These are phyloP conservation scores for Solanum sejunctum DNA, from an alignment of 257 asterid species.

Conservation along the genomic window DNA sequence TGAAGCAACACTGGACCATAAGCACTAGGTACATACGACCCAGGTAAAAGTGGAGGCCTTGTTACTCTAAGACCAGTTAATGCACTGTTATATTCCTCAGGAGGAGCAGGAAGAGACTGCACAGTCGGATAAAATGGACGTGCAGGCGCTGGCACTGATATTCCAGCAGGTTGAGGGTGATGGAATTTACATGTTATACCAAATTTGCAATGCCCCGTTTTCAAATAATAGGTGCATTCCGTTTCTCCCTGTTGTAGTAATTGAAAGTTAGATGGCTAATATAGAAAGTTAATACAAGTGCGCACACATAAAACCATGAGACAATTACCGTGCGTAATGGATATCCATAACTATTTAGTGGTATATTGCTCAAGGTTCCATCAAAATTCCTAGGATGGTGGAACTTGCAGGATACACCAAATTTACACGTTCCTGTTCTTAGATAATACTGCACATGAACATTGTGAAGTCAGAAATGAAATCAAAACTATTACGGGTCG, in stretches of 20 bases:
- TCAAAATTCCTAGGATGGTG: constrained; percentile 79
- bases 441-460: constrained; percentile 49
- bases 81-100: constrained; percentile 43
- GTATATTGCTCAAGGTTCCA: constrained; percentile 51
- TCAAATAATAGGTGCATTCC: constrained; percentile 95
- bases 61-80: constrained; percentile 37
- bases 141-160: constrained; percentile 59
- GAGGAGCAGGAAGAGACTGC: constrained; percentile 64
- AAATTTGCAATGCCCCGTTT: constrained; percentile 93
- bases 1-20: constrained; percentile 68
- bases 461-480: not conserved
- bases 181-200: constrained; percentile 83
- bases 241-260: constrained; percentile 52
- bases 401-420: constrained; percentile 74
- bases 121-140: constrained; percentile 75
- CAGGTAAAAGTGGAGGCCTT: constrained; percentile 63
- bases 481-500: not conserved
- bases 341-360: constrained; percentile 63
- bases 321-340: constrained; percentile 73
- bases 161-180: constrained; percentile 72
- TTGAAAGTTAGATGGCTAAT: not conserved
- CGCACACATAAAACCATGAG: not conserved
- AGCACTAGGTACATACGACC: constrained; percentile 59
- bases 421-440: constrained; percentile 82
- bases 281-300: not conserved